These are phyloP conservation scores for Yamadazyma paraphyllophila DNA, from an alignment of 805 yeast species.

Conservation along the genomic window DNA sequence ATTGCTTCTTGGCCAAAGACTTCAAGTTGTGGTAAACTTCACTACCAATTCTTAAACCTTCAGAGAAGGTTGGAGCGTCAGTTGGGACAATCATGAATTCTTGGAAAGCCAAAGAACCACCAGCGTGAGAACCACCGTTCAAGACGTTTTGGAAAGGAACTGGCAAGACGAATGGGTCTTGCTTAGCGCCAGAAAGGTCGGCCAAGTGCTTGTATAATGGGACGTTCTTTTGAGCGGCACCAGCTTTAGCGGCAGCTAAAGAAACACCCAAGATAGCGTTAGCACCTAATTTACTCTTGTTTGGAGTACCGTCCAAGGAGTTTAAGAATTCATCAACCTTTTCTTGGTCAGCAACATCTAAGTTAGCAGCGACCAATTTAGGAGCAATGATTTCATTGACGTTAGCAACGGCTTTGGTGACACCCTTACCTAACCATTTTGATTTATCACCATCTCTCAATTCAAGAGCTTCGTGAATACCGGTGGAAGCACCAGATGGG, in stretches of 20 bases:
- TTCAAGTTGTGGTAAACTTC: conserved; percentile 98
- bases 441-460: conserved; percentile 97
- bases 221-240: conserved; percentile 91
- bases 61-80: conserved; percentile 86
- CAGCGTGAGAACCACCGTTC: conserved; percentile 99
- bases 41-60: conserved; percentile 94
- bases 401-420: conserved; percentile 91
- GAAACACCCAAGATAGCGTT: conserved; percentile 98
- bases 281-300: conserved; percentile 97
- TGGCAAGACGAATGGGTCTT: conserved; percentile 88
- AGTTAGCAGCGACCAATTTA: conserved; percentile 75
- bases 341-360: conserved; percentile 84
- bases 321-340: conserved; percentile 83
- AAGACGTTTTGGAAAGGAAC: conserved; percentile 99
- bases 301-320: conserved; percentile 92
- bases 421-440: conserved; percentile 99
- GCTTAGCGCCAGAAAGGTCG: conserved; percentile 68
- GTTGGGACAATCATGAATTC: conserved; percentile 99
- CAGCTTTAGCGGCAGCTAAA: conserved; percentile 95
- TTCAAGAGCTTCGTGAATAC: conserved; percentile 97
- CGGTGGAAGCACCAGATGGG: conserved; percentile 99
- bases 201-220: conserved; percentile 93
- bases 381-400: conserved; percentile 95
- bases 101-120: conserved; percentile 98
- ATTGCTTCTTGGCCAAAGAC: conserved; percentile 86